Evolutionary conservation across 208 protist genomes (phyloP).

Genomic region (Phytomonas sp.): DNA sequence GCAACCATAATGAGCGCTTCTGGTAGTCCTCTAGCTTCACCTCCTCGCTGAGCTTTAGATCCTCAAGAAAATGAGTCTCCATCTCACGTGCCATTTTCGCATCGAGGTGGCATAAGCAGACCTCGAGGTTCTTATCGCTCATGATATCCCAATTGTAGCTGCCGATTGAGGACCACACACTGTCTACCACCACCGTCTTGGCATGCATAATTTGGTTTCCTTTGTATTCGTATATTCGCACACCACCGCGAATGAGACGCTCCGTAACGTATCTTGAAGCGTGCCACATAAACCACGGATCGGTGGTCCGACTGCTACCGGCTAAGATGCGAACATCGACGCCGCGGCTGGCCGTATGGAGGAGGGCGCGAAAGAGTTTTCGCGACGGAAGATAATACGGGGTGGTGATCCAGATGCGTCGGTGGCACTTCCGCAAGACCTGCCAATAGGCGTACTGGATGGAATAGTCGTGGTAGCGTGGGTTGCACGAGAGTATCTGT

Average conservation of each 20-base stretch:
- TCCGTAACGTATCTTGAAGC: conserved; percentile 82
- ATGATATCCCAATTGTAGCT: conserved; percentile 92
- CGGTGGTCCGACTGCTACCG: conserved; percentile 73
- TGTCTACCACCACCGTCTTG: conserved; percentile 90
- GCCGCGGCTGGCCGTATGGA: conserved; percentile 67
- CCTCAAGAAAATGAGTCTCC: conserved; percentile 78
- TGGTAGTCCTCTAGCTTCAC: conserved; percentile 52
- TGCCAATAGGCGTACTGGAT: conserved; percentile 88
- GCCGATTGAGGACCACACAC: conserved; percentile 84
- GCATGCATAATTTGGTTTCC: conserved; percentile 85
- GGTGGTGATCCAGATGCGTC: conserved; percentile 85
- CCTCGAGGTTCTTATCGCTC: conserved; percentile 89
- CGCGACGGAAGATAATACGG: conserved; percentile 88
- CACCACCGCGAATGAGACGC: conserved; percentile 55
- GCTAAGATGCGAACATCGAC: conserved; percentile 88
- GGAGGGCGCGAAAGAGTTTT: conserved; percentile 66
- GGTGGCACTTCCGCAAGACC: conserved; percentile 69
- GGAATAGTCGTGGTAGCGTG: conserved; percentile 71
- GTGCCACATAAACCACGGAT: conserved; percentile 91
- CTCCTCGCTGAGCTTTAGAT: conserved; percentile 57
- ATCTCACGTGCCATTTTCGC: conserved; percentile 58
- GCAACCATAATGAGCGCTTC: conserved; percentile 58
- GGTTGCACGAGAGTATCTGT: conserved; percentile 84
- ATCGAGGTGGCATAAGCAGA: conserved; percentile 75
- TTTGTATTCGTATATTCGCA: conserved; percentile 88